Evolutionary conservation across 495 filamentous ascomycete genomes (phyloP).

Genomic region (Daldinia bambusicola): DNA sequence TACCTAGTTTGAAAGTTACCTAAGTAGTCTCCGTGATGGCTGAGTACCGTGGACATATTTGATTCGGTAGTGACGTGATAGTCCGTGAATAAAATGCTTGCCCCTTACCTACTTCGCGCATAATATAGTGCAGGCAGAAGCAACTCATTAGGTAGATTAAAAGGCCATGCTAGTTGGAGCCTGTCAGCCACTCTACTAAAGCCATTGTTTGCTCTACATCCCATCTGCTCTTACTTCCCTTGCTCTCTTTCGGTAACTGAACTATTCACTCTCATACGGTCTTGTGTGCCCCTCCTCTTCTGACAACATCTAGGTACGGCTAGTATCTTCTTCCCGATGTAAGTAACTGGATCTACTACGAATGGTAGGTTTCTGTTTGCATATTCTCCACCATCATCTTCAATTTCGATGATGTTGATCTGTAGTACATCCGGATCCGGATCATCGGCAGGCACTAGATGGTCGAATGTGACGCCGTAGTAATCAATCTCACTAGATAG

Average conservation of each 20-base stretch:
- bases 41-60: too few species aligned
- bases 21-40: too few species aligned
- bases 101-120: too few species aligned
- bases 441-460: neutral
- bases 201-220: too few species aligned
- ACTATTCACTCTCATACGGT: neutral
- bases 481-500: neutral
- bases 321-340: neutral
- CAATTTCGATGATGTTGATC: conserved; percentile 1
- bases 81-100: too few species aligned
- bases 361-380: neutral
- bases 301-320: neutral
- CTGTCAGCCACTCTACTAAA: too few species aligned
- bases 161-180: too few species aligned
- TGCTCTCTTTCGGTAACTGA: neutral
- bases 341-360: neutral
- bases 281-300: neutral
- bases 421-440: neutral
- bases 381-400: neutral
- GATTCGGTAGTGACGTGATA: too few species aligned
- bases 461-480: neutral
- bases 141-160: too few species aligned
- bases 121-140: too few species aligned
- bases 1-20: too few species aligned
- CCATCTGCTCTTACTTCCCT: neutral